Base-by-base conservation (phyloP, 2,329 filamentous ascomycete species). In the Aureobasidium sp. region DNA sequence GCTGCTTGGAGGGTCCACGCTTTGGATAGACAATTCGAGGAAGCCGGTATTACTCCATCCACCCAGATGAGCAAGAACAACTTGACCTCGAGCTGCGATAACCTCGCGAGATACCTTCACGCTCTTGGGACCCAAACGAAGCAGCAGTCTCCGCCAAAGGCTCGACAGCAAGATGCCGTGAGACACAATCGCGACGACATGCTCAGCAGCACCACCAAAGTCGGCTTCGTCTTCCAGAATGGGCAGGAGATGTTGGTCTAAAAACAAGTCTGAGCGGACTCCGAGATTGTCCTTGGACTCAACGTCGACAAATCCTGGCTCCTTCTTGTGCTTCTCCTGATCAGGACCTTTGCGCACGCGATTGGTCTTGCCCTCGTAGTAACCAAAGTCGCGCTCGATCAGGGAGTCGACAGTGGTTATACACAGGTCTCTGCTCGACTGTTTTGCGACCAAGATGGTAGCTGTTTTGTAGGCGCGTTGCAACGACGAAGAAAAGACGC, bases 91-190 rank as follows among this genome's bases (percentile, higher is more conserved):
- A 39, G 68, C 68, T 63, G 75, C 71, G 5, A 72, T 71, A 7
- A 82, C 71, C 36, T 78, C 76, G 13, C 77, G 69, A 5, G 72
- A 73, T 29, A 84, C 67, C 1, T 70, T 69, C 7, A 85, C 73
- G 65, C 75, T 79, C 51, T 73, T 73, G 13, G 73, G 69, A 2
- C 77, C 74, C 63, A 90, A 81, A 3, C 83, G 79, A 13, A 77
- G 74, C 8, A 87, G 75, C 15, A 96, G 72, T 13, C 81, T 79
- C 61, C 81, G 80, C 81, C 88, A 87, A 0, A 96, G 74, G 36
- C 84, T 81, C 2, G 84, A 84, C 2, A 96, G 81, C 44, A 96
- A 85, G 64, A 96, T 87, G 17, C 92, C 92, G 69, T 97, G 92
- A 1, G 92, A 88, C 3, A 96, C 88, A 15, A 96, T 76, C 1